phyloP scores from a whole-genome alignment of 441 rosid species.

The Populus hybrid region DNA sequence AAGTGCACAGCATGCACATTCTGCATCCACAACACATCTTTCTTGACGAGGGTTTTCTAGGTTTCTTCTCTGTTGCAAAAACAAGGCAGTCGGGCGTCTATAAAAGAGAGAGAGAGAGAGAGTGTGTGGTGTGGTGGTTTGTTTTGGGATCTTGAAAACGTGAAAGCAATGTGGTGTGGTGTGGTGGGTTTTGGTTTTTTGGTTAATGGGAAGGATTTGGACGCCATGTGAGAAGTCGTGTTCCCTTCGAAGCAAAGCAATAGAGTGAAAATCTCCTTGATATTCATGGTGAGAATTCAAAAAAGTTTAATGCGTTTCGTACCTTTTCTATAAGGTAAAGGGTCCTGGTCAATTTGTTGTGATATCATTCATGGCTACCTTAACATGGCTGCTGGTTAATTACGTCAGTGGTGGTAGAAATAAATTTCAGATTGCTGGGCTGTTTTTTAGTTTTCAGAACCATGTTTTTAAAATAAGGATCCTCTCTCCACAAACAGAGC shows the following conservation, averaged over 20 bases:
- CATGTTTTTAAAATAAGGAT: too few species aligned
- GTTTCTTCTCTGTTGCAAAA: neutral
- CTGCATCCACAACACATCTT: slow-evolving; percentile 69
- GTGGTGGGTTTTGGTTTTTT: neutral
- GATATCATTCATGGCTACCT: neutral
- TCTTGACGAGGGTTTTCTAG: neutral
- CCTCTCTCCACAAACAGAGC: too few species aligned
- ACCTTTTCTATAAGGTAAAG: neutral
- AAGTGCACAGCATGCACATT: slow-evolving; percentile 66
- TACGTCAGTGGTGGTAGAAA: neutral
- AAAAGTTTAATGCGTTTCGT: neutral
- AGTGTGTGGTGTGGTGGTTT: neutral
- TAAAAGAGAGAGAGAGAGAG: neutral
- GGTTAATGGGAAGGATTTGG: neutral
- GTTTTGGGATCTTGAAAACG: neutral
- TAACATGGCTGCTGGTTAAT: neutral
- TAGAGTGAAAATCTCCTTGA: neutral
- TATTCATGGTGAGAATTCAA: neutral
- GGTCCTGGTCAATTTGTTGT: neutral
- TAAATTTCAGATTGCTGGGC: neutral
- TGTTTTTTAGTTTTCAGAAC: neutral
- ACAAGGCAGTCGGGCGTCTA: neutral
- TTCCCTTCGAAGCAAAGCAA: neutral
- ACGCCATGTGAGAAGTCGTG: neutral
- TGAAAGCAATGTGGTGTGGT: neutral